Evolutionary conservation across 2,329 filamentous ascomycete genomes (phyloP).

Genomic region (Phoma herbarum): DNA sequence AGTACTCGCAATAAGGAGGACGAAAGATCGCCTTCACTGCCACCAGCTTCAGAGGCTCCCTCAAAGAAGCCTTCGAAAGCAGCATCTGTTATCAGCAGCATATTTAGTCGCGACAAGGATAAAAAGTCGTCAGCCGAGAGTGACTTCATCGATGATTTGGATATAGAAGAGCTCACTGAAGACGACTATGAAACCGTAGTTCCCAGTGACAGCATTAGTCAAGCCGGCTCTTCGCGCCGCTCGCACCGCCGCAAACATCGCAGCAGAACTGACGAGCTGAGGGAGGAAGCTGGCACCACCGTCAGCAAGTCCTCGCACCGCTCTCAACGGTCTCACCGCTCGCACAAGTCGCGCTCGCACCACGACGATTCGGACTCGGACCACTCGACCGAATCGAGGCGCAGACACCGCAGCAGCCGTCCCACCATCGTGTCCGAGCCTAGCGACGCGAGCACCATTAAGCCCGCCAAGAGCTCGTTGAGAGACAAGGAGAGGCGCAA

Average conservation of each 20-base stretch:
- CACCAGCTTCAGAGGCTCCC: conserved; percentile 33
- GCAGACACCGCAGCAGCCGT: conserved; percentile 30
- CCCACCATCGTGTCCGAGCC: conserved; percentile 42
- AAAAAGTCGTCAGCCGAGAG: conserved; percentile 40
- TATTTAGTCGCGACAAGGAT: conserved; percentile 47
- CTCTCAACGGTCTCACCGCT: conserved; percentile 34
- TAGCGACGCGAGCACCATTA: conserved; percentile 48
- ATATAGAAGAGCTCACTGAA: conserved; percentile 44
- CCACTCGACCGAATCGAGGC: conserved; percentile 32
- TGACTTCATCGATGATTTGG: conserved; percentile 49
- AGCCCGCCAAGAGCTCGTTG: conserved; percentile 32
- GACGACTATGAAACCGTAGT: conserved; percentile 57
- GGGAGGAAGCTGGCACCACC: conserved; percentile 29
- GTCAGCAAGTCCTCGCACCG: conserved; percentile 45
- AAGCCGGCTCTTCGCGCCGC: conserved; percentile 42
- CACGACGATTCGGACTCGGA: conserved; percentile 24
- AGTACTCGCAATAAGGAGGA: conserved; percentile 36
- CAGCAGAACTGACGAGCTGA: conserved; percentile 22
- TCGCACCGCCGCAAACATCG: conserved; percentile 45
- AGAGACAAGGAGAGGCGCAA: conserved; percentile 34
- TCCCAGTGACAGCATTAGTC: conserved; percentile 59
- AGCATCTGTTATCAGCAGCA: conserved; percentile 47
- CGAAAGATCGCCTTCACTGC: conserved; percentile 36
- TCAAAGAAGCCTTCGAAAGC: conserved; percentile 38
- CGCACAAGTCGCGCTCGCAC: conserved; percentile 35